A percentile compares a stretch with the other conserved stretches of the same genome.
Conservation (phyloP, 108 stramenopile species). For the Skeletonema tropicum region DNA sequence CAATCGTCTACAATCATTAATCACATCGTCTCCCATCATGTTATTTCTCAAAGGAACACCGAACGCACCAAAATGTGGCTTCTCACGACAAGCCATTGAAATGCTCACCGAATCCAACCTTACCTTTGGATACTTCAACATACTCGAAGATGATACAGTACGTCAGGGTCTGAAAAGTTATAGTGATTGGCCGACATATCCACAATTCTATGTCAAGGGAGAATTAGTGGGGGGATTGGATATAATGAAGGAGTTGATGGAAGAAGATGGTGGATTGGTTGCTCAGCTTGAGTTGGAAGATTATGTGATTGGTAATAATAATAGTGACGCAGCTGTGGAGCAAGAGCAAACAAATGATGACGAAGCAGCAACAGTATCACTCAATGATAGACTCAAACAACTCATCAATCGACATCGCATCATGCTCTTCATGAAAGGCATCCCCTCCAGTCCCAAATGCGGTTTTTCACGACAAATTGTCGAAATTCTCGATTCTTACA, state of each 20-base stretch:
- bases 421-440: constrained; percentile 98
- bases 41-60: constrained; percentile 97
- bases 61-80: constrained; percentile 87
- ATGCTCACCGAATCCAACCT: constrained; percentile 69
- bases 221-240: constrained; percentile 96
- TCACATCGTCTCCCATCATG: constrained; percentile 78
- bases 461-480: constrained; percentile 92
- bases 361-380: constrained; percentile 13
- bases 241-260: constrained; percentile 94
- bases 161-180: constrained; percentile 90
- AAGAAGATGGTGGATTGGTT: constrained; percentile 70
- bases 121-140: constrained; percentile 87
- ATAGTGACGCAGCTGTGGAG: background rate
- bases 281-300: constrained; percentile 56
- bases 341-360: constrained; percentile 5
- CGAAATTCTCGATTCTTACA: constrained; percentile 72
- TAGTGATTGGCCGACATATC: constrained; percentile 96
- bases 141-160: constrained; percentile 82
- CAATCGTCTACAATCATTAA: constrained; percentile 62
- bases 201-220: constrained; percentile 94
- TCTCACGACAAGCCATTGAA: constrained; percentile 90
- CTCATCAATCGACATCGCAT: constrained; percentile 66
- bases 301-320: constrained; percentile 12
- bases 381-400: constrained; percentile 65
- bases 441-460: constrained; percentile 88